Conservation (phyloP, 2,329 filamentous ascomycete genomes). For the Alternaria rosae region DNA sequence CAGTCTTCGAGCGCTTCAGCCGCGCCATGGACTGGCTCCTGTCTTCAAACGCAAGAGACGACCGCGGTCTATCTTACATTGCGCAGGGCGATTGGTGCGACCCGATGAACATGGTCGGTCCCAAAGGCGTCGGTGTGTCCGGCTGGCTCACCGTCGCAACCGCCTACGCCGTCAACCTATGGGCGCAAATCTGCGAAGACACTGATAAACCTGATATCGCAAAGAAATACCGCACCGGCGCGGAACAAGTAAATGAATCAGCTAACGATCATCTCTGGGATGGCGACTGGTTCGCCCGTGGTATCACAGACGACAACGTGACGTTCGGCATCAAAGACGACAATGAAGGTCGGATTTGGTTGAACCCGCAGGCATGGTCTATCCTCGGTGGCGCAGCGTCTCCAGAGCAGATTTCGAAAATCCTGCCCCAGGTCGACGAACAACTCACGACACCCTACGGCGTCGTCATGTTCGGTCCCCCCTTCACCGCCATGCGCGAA, state of each 20-base stretch:
- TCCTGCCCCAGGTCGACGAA: conserved; percentile 59
- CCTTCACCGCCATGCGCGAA: conserved; percentile 64
- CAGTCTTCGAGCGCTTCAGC: conserved; percentile 63
- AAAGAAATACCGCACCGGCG: conserved; percentile 55
- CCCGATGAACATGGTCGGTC: conserved; percentile 69
- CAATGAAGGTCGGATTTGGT: conserved; percentile 64
- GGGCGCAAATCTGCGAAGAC: conserved; percentile 61
- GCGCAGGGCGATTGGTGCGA: conserved; percentile 68
- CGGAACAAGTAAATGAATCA: conserved; percentile 57
- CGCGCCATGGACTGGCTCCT: conserved; percentile 67
- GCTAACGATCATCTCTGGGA: conserved; percentile 64
- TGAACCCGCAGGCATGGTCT: conserved; percentile 65
- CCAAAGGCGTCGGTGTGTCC: conserved; percentile 65
- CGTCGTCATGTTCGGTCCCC: conserved; percentile 63
- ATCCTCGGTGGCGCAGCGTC: conserved; percentile 63
- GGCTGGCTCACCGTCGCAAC: conserved; percentile 67
- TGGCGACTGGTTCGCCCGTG: conserved; percentile 64
- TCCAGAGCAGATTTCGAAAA: conserved; percentile 52
- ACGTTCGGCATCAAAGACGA: conserved; percentile 61
- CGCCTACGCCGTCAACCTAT: conserved; percentile 61
- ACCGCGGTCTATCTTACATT: conserved; percentile 64
- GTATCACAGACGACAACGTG: conserved; percentile 65
- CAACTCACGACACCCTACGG: conserved; percentile 64
- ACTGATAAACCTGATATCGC: conserved; percentile 53
- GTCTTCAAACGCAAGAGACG: conserved; percentile 54